Evolutionary conservation across 345 rosid genomes (phyloP), one percentile per base, ranked within the genome.

Genomic region (Citrus cavaleriei): DNA sequence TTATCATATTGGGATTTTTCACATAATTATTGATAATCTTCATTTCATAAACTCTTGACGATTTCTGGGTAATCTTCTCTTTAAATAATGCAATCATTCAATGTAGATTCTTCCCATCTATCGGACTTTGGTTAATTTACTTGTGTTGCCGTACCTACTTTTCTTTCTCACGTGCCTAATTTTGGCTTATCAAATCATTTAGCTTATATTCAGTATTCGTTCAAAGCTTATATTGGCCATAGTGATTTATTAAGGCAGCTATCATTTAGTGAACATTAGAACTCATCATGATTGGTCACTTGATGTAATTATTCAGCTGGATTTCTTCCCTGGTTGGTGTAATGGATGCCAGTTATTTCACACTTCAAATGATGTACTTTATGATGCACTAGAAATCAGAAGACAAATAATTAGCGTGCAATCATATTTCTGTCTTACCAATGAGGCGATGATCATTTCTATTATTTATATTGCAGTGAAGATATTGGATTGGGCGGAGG

Each of bases 401-500:
- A 34, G 34, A 71, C 25, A 38, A 42, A 4, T 34, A 21, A 35
- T 63, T 54, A 22, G 0, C 18, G 10, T 68, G 46, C 27, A 59
- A 67, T 34, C 38, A 77, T 67, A 58, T 35, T 72, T 13, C 74
- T 54, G 37, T 57, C 30, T 62, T 32, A 32, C 61, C 22, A 73
- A 51, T 64, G 60, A 70, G 58, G 78, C 55, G 28, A 80, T 22
- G 25, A 35, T 72, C 78, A 37, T 59, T 62, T 14, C 49, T 49
- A 60, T 80, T 77, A 51, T 70, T 70, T 24, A 51, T 59, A 49
- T 49, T 82, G 25, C 72, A 91, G 97, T 93, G 77, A 93, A 93
- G 82, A 80, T 90, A 27, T 84, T 93, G 83, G 94, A 93, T 66
- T 93, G 95, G 97, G 97, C 95, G 25, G 95, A 89, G 84, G 95